Base-by-base conservation (phyloP, 805 yeast genomes). In the Candida andamanensis region DNA sequence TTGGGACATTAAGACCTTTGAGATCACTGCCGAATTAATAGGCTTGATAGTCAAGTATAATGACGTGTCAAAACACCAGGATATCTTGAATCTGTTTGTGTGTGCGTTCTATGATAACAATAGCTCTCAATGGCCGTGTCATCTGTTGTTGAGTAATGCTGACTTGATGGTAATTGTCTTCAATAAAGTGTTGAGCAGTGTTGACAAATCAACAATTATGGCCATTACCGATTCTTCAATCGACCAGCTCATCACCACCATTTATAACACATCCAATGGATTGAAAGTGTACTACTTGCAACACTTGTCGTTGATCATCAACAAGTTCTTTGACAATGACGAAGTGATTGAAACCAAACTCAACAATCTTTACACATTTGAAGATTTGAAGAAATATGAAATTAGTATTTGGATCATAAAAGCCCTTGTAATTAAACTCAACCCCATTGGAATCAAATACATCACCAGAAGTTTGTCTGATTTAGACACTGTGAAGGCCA, bases 391-490 rank as follows among this genome's bases (percentile, higher is more conserved):
- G 15, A 43, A 59, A 9, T 52, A 83, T 24, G 95, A 85, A 50
- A 49, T 69, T 0, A 52, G 67, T 8, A 60, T 80, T 2, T 87
- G 95, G 95, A 54, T 79, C 5, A 59, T 78, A 14, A 87, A 85
- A 52, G 89, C 84, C 0, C 61, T 84, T 30, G 48, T 84, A 0
- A 49, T 85, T 52, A 76, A 72, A 44, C 72, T 72, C 40, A 80
- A 80, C 37, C 39, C 42, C 3, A 26, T 35, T 4, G 69, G 69
- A 2, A 26, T 52, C 11, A 34, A 37, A 15, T 48, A 44, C 14
- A 23, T 62, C 8, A 40, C 54, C 5, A 36, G 34, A 3, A 36
- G 47, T 7, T 67, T 45, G 54, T 15, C 13, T 4, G 23, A 25
- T 2, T 8, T 24, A 8, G 16, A 16, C 2, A 29, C 45, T 9